Evolutionary conservation across 495 filamentous ascomycete genomes (phyloP).

Genomic region (Aspergillus kassunensis): DNA sequence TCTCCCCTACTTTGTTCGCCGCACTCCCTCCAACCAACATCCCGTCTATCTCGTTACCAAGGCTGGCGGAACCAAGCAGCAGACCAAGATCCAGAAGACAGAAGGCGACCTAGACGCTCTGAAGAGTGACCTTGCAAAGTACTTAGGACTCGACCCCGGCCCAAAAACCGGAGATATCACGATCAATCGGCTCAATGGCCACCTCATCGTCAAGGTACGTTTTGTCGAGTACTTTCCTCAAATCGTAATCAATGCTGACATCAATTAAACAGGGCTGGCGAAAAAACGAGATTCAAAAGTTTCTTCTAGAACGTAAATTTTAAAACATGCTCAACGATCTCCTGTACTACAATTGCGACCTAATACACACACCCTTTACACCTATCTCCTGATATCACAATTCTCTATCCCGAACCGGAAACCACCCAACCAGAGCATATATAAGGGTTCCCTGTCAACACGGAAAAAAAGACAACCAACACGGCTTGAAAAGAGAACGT

Average conservation of each 20-base stretch:
- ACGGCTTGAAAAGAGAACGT: no score
- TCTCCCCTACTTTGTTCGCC: slow-evolving; percentile 68
- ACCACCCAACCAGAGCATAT: background rate
- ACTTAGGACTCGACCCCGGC: slow-evolving; percentile 43
- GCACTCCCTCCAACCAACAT: slow-evolving; percentile 65
- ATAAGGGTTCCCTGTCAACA: background rate
- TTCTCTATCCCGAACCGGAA: background rate
- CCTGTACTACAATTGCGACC: background rate
- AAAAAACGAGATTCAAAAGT: slow-evolving; percentile 45
- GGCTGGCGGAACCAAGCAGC: slow-evolving; percentile 69
- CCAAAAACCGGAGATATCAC: slow-evolving; percentile 40
- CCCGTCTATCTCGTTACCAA: slow-evolving; percentile 76
- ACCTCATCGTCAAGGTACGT: slow-evolving; percentile 60
- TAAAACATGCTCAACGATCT: slow-evolving; percentile 22
- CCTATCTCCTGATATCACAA: background rate
- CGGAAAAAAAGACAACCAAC: no score
- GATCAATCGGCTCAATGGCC: slow-evolving; percentile 58
- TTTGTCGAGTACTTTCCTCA: slow-evolving; percentile 1
- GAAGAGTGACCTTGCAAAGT: slow-evolving; percentile 44
- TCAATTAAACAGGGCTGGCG: slow-evolving; percentile 42
- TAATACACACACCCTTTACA: slow-evolving; percentile 1
- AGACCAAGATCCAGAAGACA: slow-evolving; percentile 73
- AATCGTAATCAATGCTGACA: background rate
- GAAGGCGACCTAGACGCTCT: slow-evolving; percentile 64
- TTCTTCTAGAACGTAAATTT: slow-evolving; percentile 46